These are phyloP conservation scores for Cornus kousa DNA, from an alignment of 148 eudicot genomes.

Conservation along the genomic window DNA sequence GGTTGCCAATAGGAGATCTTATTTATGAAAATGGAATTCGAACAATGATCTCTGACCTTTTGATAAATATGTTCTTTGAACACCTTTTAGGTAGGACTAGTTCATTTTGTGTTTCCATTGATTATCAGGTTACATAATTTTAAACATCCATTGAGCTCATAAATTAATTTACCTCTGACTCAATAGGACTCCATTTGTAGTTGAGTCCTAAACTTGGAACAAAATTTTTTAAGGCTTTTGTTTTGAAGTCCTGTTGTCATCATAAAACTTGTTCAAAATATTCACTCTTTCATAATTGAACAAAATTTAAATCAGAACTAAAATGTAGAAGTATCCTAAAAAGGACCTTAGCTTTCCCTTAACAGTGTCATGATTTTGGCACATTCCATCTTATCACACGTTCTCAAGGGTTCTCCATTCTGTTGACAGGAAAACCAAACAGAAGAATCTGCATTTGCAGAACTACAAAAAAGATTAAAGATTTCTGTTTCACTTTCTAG, in stretches of 20 bases:
- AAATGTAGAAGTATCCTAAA: neutral
- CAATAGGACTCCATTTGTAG: neutral
- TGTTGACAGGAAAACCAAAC: constrained; percentile 49
- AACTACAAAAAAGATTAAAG: constrained; percentile 54
- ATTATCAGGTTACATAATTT: neutral
- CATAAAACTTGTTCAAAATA: neutral
- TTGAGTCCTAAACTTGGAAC: neutral
- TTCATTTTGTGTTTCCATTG: neutral
- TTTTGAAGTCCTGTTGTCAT: neutral
- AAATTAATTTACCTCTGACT: neutral
- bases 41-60: neutral
- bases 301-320: neutral
- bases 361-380: constrained; percentile 4
- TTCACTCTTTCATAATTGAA: neutral
- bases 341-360: neutral
- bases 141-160: neutral
- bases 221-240: neutral
- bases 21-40: neutral
- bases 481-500: constrained; percentile 44
- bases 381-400: neutral
- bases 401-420: neutral
- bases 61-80: neutral
- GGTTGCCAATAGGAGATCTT: neutral
- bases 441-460: constrained; percentile 58
- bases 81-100: neutral